Conservation (phyloP, 2,329 filamentous ascomycete genomes). For the Gremmenia infestans region DNA sequence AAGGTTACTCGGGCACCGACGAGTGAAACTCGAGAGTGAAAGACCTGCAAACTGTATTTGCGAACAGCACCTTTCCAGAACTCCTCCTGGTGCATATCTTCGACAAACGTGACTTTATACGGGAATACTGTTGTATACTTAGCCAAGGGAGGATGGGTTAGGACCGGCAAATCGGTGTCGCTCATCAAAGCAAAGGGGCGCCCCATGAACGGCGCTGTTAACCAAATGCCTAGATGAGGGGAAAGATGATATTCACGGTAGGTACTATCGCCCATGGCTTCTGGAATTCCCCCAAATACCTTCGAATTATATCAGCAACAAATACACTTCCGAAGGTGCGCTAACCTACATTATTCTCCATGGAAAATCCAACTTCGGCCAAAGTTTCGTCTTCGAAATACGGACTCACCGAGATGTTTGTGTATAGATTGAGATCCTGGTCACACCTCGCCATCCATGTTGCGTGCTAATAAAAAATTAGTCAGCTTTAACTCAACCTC, state of each 20-base stretch:
- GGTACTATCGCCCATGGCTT: constrained; percentile 1
- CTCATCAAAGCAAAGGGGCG: background rate
- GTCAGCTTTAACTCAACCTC: background rate
- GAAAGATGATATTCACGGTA: background rate
- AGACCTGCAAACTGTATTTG: constrained; percentile 9
- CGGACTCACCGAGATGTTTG: background rate
- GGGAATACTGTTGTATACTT: constrained; percentile 9
- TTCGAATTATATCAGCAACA: background rate
- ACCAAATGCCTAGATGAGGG: background rate
- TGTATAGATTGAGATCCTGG: constrained; percentile 9
- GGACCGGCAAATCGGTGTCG: background rate
- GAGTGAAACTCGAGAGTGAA: constrained; percentile 8
- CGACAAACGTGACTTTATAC: constrained; percentile 14
- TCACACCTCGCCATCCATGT: constrained; percentile 1
- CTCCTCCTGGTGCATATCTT: constrained; percentile 18
- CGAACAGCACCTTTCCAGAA: constrained; percentile 18
- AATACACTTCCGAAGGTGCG: background rate
- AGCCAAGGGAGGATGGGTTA: constrained; percentile 6
- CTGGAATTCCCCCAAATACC: constrained; percentile 2
- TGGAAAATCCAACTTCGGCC: constrained; percentile 15
- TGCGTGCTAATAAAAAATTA: background rate
- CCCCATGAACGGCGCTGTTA: background rate
- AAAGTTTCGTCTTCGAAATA: constrained; percentile 16
- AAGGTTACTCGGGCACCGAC: constrained; percentile 1
- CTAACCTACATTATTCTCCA: constrained; percentile 14